Evolutionary conservation across 2,329 filamentous ascomycete genomes (phyloP), one percentile per base, ranked within the genome.

Genomic region (Paecilomyces niveus): DNA sequence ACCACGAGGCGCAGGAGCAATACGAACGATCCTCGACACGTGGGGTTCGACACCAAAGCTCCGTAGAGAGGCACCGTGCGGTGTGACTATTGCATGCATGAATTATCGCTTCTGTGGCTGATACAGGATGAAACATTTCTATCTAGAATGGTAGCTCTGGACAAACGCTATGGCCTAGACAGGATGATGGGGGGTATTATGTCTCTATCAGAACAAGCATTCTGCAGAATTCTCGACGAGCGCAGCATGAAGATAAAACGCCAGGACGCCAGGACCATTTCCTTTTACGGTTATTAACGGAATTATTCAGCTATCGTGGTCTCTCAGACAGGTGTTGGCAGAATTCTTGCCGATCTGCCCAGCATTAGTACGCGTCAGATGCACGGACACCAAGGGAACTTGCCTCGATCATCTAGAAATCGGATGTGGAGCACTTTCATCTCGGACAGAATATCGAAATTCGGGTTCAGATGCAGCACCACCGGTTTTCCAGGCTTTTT

Each of bases 381-480:
- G 15, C 10, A 54, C 53, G 13, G 29, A 9, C 13, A 21, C 9
- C 18, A 55, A 24, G 2, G 24, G 24, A 50, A 67, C 67, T 59
- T 65, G 75, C 74, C 75, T 55, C 70, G 58, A 53, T 74, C 68
- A 50, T 77, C 73, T 22, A 77, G 66, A 58, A 77, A 77, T 32
- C 66, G 62, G 50, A 77, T 70, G 52, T 71, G 66, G 49, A 77
- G 54, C 39, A 62, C 67, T 58, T 70, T 73, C 73, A 77, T 72
- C 58, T 73, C 65, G 8, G 73, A 61, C n/a, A 76, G 62, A 50
- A 75, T 64, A 6, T 77, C 75, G 56, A 76, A 76, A 57, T 76
- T 77, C 2, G 74, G 72, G 52, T 69, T 67, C 3, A 76, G 60
- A 21, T 74, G 67, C 33, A 77, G 39, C n/a, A 67, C 56, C 3